A percentile compares a stretch with the other conserved stretches of the same genome.
These are phyloP conservation scores for Triticum monococcum DNA, from an alignment of 176 grass and related monocot species.

Conservation along the genomic window DNA sequence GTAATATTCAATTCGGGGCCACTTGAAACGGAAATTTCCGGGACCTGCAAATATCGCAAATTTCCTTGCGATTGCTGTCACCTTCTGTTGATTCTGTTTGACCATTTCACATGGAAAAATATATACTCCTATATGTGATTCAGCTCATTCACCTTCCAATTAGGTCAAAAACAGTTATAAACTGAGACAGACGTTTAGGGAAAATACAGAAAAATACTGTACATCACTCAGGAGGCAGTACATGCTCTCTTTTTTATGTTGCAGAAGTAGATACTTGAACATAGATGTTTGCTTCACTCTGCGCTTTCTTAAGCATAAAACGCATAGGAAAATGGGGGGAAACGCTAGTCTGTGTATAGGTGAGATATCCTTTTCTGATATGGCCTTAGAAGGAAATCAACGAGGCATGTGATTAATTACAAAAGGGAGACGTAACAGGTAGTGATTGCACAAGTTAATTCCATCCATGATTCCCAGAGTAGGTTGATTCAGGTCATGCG, in stretches of 20 bases:
- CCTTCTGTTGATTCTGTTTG: not conserved
- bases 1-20: constrained; percentile 17
- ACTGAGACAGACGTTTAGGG: not conserved
- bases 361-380: constrained; percentile 17
- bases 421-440: constrained; percentile 7
- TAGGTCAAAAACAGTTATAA: not conserved
- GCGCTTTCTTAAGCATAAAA: too few relatives aligned
- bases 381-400: constrained; percentile 11
- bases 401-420: not conserved
- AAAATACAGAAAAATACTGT: not conserved
- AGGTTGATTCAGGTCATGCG: constrained; percentile 15
- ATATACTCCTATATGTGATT: too few relatives aligned
- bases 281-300: too few relatives aligned
- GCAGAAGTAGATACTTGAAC: too few relatives aligned
- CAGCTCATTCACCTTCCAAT: not conserved
- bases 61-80: not conserved
- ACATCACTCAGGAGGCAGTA: not conserved
- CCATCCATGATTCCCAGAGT: not conserved
- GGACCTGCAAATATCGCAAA: constrained; percentile 1
- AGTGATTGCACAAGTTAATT: constrained; percentile 18
- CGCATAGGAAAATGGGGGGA: not conserved
- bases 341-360: constrained; percentile 13
- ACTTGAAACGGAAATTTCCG: constrained; percentile 12
- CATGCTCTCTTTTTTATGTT: not conserved
- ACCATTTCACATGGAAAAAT: not conserved